Evolutionary conservation across 768 basidiomycete genomes (phyloP).

Genomic region (Myochromella boudieri): DNA sequence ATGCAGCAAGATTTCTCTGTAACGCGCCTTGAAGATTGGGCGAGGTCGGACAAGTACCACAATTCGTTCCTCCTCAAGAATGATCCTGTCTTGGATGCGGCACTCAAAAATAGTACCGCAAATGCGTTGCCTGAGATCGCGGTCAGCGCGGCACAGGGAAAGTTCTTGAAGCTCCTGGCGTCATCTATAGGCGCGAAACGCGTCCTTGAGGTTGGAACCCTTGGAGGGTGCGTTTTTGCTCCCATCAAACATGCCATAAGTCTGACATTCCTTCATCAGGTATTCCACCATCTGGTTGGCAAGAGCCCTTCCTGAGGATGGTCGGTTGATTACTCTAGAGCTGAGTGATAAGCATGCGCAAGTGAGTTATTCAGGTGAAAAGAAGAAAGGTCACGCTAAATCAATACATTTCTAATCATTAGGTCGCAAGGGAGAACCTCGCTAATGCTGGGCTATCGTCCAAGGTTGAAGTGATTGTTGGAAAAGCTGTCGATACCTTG

Average conservation of each 20-base stretch:
- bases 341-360: constrained; percentile 43
- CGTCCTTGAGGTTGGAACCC: constrained; percentile 65
- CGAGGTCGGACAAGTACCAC: constrained; percentile 53
- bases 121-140: constrained; percentile 53
- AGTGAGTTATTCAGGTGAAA: constrained; percentile 32
- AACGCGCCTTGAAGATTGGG: constrained; percentile 39
- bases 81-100: constrained; percentile 43
- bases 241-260: not conserved
- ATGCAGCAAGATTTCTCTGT: constrained; percentile 9
- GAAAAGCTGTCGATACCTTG: constrained; percentile 52
- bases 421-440: constrained; percentile 63
- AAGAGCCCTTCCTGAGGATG: constrained; percentile 47
- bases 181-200: constrained; percentile 52
- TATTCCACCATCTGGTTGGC: constrained; percentile 48
- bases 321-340: constrained; percentile 49
- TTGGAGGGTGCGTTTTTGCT: constrained; percentile 51
- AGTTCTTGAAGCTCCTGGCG: constrained; percentile 54
- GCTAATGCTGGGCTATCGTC: constrained; percentile 47
- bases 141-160: constrained; percentile 55
- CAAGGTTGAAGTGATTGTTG: constrained; percentile 51
- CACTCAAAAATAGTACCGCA: constrained; percentile 36
- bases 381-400: too few species aligned
- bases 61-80: constrained; percentile 50
- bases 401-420: too few species aligned
- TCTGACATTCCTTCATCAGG: constrained; percentile 18